A percentile compares a stretch with the other conserved stretches of the same genome.
These are phyloP conservation scores for Penicillium soppii DNA, from an alignment of 495 filamentous ascomycete genomes.

Conservation along the genomic window DNA sequence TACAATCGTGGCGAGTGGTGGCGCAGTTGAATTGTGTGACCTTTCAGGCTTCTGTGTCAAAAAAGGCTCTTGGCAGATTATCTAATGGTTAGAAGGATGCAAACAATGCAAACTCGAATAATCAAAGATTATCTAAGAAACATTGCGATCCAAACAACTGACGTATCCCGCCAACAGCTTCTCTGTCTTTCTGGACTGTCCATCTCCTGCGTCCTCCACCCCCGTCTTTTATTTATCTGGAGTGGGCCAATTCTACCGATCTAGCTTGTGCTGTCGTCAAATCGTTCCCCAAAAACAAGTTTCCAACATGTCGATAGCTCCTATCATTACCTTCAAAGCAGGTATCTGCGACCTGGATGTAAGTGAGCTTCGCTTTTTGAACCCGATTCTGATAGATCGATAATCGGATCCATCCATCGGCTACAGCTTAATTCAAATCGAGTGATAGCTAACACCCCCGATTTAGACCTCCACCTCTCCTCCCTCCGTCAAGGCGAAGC, in stretches of 20 bases:
- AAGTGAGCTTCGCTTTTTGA: conserved; percentile 30
- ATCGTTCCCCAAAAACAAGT: not conserved
- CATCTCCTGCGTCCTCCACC: conserved; percentile 4
- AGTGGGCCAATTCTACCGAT: conserved; percentile 6
- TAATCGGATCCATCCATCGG: not conserved
- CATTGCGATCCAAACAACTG: conserved; percentile 33
- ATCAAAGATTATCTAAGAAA: too few relatives aligned
- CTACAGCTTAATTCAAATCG: not conserved
- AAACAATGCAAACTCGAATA: too few relatives aligned
- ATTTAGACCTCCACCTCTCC: conserved; percentile 57
- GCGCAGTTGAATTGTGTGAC: too few relatives aligned
- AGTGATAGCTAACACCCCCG: conserved; percentile 2
- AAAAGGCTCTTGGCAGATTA: too few relatives aligned
- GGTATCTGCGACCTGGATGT: conserved; percentile 88
- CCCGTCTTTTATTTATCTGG: conserved; percentile 8
- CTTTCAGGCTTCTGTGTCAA: too few relatives aligned
- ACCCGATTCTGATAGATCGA: not conserved
- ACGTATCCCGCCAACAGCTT: conserved; percentile 37
- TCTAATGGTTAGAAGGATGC: too few relatives aligned
- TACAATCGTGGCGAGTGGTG: too few relatives aligned
- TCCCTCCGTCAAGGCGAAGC: conserved; percentile 64
- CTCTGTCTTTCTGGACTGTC: conserved; percentile 15
- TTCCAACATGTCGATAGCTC: conserved; percentile 69
- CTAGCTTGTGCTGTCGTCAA: not conserved
- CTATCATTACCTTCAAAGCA: conserved; percentile 96